Conservation (phyloP, 2,329 filamentous ascomycete genomes). For the Fusarium newnesense region DNA sequence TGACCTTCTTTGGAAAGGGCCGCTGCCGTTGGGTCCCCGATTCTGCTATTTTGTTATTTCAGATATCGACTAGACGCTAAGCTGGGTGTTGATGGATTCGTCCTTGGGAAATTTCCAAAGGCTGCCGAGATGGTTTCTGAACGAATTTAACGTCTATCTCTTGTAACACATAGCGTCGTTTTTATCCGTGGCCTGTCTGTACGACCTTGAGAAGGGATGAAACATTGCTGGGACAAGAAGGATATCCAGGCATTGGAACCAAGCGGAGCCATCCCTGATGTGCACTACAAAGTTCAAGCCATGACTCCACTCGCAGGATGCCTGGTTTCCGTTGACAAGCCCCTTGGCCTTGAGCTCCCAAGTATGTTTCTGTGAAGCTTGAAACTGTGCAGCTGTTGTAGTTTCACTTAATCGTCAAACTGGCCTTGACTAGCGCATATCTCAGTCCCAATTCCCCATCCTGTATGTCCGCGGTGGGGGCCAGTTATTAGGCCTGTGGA, state of each 20-base stretch:
- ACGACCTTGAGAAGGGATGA: constrained; percentile 3
- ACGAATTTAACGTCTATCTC: neutral
- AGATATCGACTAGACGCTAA: neutral
- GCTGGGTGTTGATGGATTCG: neutral
- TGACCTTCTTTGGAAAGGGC: neutral
- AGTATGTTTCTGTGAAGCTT: neutral
- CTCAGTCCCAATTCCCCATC: constrained; percentile 8
- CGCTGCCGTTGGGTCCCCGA: neutral
- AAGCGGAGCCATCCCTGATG: neutral
- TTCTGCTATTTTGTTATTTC: neutral
- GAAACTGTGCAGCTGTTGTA: constrained; percentile 2
- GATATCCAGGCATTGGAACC: neutral
- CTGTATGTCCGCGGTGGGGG: constrained; percentile 16
- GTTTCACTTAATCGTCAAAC: constrained; percentile 5
- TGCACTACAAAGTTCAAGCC: constrained; percentile 7
- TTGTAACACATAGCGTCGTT: neutral
- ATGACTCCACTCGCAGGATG: neutral
- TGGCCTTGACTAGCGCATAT: constrained; percentile 17
- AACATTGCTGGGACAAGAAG: constrained; percentile 8
- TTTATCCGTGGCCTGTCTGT: neutral
- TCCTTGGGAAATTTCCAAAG: neutral
- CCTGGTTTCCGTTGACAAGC: neutral
- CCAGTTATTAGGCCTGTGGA: constrained; percentile 20
- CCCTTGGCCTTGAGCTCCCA: neutral
- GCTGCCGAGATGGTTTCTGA: neutral